phyloP scores from a whole-genome alignment of 345 rosid genomes.

The Barbarea vulgaris region DNA sequence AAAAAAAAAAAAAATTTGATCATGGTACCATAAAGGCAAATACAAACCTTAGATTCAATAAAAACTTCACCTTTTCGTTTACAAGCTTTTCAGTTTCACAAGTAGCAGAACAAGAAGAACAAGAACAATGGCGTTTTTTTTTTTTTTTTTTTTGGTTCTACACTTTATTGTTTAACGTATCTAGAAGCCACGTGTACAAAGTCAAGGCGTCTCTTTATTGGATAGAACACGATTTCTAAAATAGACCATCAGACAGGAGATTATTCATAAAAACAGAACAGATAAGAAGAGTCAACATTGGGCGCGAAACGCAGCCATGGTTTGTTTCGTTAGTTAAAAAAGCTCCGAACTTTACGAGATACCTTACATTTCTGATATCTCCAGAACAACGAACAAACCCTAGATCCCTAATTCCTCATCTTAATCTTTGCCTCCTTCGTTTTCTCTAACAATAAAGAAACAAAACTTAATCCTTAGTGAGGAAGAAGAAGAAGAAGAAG shows the following conservation, averaged over 20 bases:
- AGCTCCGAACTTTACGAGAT: conserved; percentile 46
- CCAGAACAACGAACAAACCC: conserved; percentile 31
- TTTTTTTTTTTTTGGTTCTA: background rate
- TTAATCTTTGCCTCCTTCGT: background rate
- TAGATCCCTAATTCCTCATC: conserved; percentile 32
- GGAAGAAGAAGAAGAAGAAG: too few species aligned
- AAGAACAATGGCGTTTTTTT: background rate
- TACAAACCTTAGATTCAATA: conserved; percentile 1
- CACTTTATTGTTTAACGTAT: background rate
- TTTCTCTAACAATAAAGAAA: conserved; percentile 19
- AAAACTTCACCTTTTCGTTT: conserved; percentile 34
- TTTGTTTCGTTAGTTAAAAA: conserved; percentile 37
- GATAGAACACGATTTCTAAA: conserved; percentile 1
- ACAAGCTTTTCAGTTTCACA: conserved; percentile 23
- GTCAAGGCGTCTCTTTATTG: conserved; percentile 11
- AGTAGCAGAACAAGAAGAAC: background rate
- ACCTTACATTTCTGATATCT: conserved; percentile 40
- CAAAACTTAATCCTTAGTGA: conserved; percentile 1
- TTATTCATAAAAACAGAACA: background rate
- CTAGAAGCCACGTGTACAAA: conserved; percentile 9
- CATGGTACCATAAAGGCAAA: background rate
- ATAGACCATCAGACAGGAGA: background rate
- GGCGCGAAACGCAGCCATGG: conserved; percentile 52
- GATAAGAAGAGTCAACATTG: conserved; percentile 18
- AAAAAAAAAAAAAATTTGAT: background rate